Base-by-base conservation (phyloP, 495 filamentous ascomycete genomes). In the Choiromyces venosus region DNA sequence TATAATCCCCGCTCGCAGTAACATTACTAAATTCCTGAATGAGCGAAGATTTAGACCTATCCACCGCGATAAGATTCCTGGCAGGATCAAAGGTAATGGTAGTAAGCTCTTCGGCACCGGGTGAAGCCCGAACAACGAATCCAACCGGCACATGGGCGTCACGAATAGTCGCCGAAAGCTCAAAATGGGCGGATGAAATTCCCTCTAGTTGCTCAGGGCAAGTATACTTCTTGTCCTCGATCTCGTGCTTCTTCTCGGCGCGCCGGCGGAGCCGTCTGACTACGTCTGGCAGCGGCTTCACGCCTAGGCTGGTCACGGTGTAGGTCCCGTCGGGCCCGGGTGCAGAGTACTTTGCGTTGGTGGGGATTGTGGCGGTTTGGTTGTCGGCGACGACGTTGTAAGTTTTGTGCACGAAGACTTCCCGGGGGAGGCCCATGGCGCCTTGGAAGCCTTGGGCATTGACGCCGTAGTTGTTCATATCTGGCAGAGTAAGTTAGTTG, bases 401-500 rank as follows among this genome's bases (percentile, higher is more conserved):
- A 37, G 81, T 80, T 61, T 79, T 77, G 64, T 83, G 79, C 29
- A 85, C 83, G 71, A 82, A 85, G n/a, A 84, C 70, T 66, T 85
- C 78, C 1, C 83, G 80, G 1, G 83, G 83, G 2, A 86, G 81
- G n/a, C 82, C 81, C 14, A 83, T 46, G 16, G 78, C 73, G n/a
- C 84, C 84, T 71, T 85, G 83, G 76, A 81, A 85, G n/a, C 84
- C 84, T 65, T 84, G 80, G 37, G 83, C 83, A 0, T 33, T 82
- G 40, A 82, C 72, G 21, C 71, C 78, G 75, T 83, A 84, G 66
- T 81, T 75, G 46, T 72, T 78, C 38, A 82, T 78, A 37, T 83
- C 83, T 75, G 25, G 38, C 6, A 12, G 52, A 0, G 38, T 25
- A 18, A 21, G 39, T 70, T 70, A 12, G 38, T 35, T 38, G 5